Conservation (phyloP, 208 protist genomes). For the Trichomonas gallinae region DNA sequence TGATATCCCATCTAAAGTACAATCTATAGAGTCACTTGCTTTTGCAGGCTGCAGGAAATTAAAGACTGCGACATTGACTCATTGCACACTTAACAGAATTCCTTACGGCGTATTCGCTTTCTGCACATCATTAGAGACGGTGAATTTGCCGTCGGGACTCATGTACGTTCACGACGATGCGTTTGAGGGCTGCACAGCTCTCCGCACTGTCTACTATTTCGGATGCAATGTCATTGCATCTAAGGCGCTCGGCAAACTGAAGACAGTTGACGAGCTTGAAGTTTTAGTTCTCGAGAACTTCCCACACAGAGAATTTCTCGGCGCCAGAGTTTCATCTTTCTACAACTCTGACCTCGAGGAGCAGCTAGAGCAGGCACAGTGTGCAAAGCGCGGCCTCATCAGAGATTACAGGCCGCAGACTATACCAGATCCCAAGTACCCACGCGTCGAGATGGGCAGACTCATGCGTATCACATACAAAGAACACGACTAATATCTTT, state of each 20-base stretch:
- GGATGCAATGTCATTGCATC: background rate
- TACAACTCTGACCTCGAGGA: background rate
- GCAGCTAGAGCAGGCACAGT: background rate
- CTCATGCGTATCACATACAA: background rate
- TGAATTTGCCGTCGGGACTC: background rate
- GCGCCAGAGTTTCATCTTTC: background rate
- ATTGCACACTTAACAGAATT: background rate
- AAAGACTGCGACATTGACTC: background rate
- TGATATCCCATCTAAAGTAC: background rate
- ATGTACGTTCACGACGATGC: background rate
- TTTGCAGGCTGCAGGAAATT: background rate
- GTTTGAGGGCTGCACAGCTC: background rate
- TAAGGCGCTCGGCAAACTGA: background rate
- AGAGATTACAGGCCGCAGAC: background rate
- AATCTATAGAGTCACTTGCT: background rate
- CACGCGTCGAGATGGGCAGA: background rate
- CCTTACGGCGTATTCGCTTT: background rate
- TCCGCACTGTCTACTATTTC: background rate
- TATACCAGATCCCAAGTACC: background rate
- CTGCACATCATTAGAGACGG: background rate
- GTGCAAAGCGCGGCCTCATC: background rate
- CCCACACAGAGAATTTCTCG: background rate
- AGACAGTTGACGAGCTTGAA: background rate
- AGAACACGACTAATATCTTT: background rate
- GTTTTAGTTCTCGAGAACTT: background rate